Conservation (phyloP, 1,139 yeast species). For the Barnettozyma hawaiiensis region DNA sequence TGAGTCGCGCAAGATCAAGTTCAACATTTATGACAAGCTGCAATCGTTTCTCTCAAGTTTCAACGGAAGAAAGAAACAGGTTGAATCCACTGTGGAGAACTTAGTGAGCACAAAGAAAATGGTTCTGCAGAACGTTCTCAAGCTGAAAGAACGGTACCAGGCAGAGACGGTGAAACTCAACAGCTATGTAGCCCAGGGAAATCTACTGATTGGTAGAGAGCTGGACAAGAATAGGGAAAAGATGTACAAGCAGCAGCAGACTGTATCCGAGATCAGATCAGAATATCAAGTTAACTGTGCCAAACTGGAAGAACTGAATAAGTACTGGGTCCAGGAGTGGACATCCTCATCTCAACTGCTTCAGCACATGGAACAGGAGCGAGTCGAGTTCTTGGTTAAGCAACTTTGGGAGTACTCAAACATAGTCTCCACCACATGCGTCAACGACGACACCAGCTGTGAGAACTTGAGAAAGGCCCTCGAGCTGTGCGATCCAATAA, state of each 20-base stretch:
- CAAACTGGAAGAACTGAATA: constrained; percentile 60
- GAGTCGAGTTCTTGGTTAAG: constrained; percentile 68
- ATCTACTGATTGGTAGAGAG: constrained; percentile 75
- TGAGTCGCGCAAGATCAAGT: constrained; percentile 39
- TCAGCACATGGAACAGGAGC: constrained; percentile 72
- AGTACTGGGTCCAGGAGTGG: constrained; percentile 81
- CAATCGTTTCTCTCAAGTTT: constrained; percentile 37
- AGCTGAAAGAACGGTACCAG: constrained; percentile 48
- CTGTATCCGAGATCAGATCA: constrained; percentile 44
- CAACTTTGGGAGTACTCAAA: constrained; percentile 84
- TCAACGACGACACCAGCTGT: constrained; percentile 69
- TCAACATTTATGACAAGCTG: constrained; percentile 39
- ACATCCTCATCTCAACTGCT: constrained; percentile 57
- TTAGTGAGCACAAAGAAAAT: constrained; percentile 36
- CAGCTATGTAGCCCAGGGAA: constrained; percentile 55
- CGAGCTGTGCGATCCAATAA: constrained; percentile 61
- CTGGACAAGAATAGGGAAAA: constrained; percentile 61
- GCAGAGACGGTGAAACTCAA: constrained; percentile 55
- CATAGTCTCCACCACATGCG: constrained; percentile 69
- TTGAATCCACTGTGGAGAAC: constrained; percentile 40
- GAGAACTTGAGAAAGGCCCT: constrained; percentile 63
- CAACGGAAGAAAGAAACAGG: constrained; percentile 41
- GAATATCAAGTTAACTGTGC: constrained; percentile 58
- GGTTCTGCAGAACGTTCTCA: constrained; percentile 35
- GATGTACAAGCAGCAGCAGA: constrained; percentile 47